Evolutionary conservation across 164 flowering plant genomes (phyloP), one percentile per base, ranked within the genome.

Genomic region (Euptelea pleiosperma): DNA sequence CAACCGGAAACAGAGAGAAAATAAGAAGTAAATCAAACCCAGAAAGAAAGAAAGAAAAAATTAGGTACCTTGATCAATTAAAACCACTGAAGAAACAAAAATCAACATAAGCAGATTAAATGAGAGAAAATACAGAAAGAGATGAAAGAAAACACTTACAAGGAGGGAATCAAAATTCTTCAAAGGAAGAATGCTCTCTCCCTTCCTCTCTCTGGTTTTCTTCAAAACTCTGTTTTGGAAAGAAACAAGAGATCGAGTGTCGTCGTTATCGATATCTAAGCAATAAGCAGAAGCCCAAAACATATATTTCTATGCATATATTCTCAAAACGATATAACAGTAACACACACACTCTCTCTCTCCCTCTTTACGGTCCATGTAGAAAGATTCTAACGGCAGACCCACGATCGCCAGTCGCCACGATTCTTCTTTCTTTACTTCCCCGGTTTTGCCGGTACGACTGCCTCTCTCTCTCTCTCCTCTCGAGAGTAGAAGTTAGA

Each of bases 121-220:
- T 41, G 50, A 57, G 31, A 31, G 21, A 34, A 42, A n/a, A n/a
- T n/a, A n/a, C n/a, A n/a, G n/a, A n/a, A n/a, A n/a, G n/a, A n/a
- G n/a, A n/a, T n/a, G 58, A 57, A 62, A 69, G 64, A 28, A 58
- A 77, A 77, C 68, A 77, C 87, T 79, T 81, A 79, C 83, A 81
- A 76, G 65, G 62, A 67, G 73, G 72, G 85, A 36, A 70, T 77
- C 66, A 63, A 61, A 73, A 67, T 54, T 70, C 77, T 75, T 63
- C 52, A 67, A 73, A 71, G 71, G 40, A 76, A 76, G 83, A 70
- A 69, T 80, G 62, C 58, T 64, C 18, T 12, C 18, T n/a, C n/a
- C n/a, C n/a, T n/a, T n/a, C n/a, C 40, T 41, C 55, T 53, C 48
- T 60, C 10, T 29, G 45, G 61, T 39, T 56, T 65, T 64, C 57